A percentile compares a stretch with the other conserved stretches of the same genome.
Conservation (phyloP, 2,329 filamentous ascomycete species). For the Ascochyta rabiei region DNA sequence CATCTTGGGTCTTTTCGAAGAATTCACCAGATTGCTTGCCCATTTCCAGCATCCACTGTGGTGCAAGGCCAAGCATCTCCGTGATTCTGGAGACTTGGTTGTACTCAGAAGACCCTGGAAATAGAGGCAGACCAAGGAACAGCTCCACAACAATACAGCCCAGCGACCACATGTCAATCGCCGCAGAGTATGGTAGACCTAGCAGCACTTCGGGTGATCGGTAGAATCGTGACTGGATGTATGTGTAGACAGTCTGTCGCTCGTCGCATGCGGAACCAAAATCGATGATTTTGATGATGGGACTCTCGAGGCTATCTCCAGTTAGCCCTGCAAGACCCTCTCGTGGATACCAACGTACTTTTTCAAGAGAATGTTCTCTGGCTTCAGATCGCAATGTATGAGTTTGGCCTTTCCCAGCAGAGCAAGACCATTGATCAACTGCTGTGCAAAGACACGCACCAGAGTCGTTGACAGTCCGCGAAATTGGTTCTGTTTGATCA, state of each 20-base stretch:
- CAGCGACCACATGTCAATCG: conserved; percentile 99
- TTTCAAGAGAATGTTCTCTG: conserved; percentile 96
- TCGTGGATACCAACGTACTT: conserved; percentile 62
- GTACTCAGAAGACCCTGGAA: conserved; percentile 97
- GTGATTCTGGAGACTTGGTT: conserved; percentile 97
- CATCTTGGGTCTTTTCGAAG: conserved; percentile 90
- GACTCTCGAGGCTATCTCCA: conserved; percentile 76
- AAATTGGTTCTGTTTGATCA: conserved; percentile 99
- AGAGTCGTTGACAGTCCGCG: conserved; percentile 94
- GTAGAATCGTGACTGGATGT: conserved; percentile 98
- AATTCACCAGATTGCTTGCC: conserved; percentile 98
- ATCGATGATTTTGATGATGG: conserved; percentile 99
- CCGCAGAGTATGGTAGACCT: conserved; percentile 95
- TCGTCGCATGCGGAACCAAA: conserved; percentile 99
- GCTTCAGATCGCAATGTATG: conserved; percentile 98
- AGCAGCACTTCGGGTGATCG: conserved; percentile 93
- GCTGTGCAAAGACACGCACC: conserved; percentile 96
- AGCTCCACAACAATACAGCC: conserved; percentile 98
- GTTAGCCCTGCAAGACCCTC: conserved; percentile 13
- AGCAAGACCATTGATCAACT: conserved; percentile 89
- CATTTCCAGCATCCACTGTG: conserved; percentile 99
- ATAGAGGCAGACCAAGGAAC: conserved; percentile 91
- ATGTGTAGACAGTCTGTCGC: conserved; percentile 97
- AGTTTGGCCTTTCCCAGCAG: conserved; percentile 93
- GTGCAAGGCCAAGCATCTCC: conserved; percentile 95